A percentile compares a stretch with the other conserved stretches of the same genome.
These are phyloP conservation scores for Dothidotthia symphoricarpi DNA, from an alignment of 2,329 filamentous ascomycete genomes.

Conservation along the genomic window DNA sequence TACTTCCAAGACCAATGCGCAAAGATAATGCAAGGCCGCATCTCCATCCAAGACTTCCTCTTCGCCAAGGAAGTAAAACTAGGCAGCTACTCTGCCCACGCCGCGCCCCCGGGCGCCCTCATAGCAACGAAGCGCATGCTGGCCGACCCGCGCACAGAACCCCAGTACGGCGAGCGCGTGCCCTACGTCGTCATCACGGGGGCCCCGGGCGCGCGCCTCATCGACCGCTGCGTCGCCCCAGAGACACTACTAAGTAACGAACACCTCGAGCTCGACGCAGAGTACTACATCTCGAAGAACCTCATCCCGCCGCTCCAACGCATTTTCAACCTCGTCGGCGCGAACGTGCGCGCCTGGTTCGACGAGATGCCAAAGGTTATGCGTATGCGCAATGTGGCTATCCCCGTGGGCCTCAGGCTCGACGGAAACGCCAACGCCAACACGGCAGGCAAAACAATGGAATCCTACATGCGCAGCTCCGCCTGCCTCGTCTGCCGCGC, in stretches of 20 bases:
- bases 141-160: constrained; percentile 79
- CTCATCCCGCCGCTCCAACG: constrained; percentile 91
- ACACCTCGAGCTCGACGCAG: constrained; percentile 79
- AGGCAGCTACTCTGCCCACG: constrained; percentile 81
- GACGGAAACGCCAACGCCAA: background rate
- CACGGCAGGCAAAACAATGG: constrained; percentile 65
- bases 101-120: constrained; percentile 80
- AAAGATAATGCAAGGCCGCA: constrained; percentile 85
- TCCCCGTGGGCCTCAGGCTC: constrained; percentile 18
- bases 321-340: constrained; percentile 94
- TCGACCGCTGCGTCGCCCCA: constrained; percentile 86
- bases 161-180: constrained; percentile 91
- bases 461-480: constrained; percentile 83
- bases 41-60: constrained; percentile 93
- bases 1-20: constrained; percentile 89
- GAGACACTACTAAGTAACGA: constrained; percentile 76
- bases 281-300: constrained; percentile 97
- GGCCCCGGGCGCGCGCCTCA: constrained; percentile 77
- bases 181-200: constrained; percentile 93
- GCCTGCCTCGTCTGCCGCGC: constrained; percentile 74
- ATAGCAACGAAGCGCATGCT: constrained; percentile 86
- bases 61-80: constrained; percentile 91
- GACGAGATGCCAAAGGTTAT: constrained; percentile 95
- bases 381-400: constrained; percentile 63
- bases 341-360: constrained; percentile 87